Evolutionary conservation across 1,139 yeast species (phyloP), one percentile per base, ranked within the genome.

Genomic region (Kodamaea ohmeri): DNA sequence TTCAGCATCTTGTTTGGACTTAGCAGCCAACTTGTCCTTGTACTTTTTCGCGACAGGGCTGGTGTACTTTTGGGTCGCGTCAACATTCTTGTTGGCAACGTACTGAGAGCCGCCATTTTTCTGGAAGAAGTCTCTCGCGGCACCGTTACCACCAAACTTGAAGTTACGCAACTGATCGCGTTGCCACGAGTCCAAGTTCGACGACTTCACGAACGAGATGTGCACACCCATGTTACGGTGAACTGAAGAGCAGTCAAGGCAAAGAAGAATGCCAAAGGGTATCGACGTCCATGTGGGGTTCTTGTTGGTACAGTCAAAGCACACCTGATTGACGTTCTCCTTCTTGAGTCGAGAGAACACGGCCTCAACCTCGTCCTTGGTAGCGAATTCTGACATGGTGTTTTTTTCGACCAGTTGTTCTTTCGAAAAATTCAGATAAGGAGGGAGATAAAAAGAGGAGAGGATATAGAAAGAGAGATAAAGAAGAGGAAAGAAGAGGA

Each of bases 111-210:
- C 97, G 32, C 96, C 96, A 55, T 89, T 81, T 61, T 86, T 86
- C 50, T 77, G 61, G 60, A 85, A 85, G 54, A 78, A 92, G 42
- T 86, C 96, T 49, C 81, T 80, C 32, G 96, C 96, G 34, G 74
- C 76, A 52, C 82, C 82, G 61, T 92, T 92, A 14, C 97, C 98
- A 39, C 97, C 97, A 44, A 84, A 78, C 57, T 90, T 89, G 76
- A 92, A 88, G 57, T 88, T 80, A 55, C 96, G 76, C 58, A 92
- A 70, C 61, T 92, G 96, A 50, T 80, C 81, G 47, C 89, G 75
- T 39, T 90, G 86, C 96, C 97, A 92, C 41, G 74, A 65, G 63
- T 92, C 98, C 73, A 92, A 74, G 46, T 87, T 88, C 31, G 95
- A 81, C 25, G 96, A 87, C 58, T 90, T 87, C 35, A 92, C 97